Conservation (phyloP, 352 stramenopile genomes). For the Ophiocytium majus region DNA sequence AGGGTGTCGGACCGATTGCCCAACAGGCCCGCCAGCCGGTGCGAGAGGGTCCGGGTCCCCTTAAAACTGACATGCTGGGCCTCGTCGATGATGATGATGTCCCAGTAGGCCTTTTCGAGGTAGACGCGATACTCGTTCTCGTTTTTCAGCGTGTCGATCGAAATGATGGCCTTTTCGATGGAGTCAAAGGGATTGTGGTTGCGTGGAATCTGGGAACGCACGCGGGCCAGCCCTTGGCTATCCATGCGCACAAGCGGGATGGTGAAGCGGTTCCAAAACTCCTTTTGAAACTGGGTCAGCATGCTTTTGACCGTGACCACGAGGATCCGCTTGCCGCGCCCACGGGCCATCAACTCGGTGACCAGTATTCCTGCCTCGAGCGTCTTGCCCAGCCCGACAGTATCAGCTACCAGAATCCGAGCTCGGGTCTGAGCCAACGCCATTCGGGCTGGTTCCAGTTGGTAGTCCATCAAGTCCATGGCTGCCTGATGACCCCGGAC, state of each 20-base stretch:
- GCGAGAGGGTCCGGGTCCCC: background rate
- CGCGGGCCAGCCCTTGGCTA: background rate
- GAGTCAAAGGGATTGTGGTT: no score
- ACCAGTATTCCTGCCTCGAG: background rate
- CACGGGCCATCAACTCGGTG: background rate
- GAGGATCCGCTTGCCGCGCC: background rate
- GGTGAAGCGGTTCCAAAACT: background rate
- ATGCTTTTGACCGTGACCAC: background rate
- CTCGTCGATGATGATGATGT: conserved; percentile 12
- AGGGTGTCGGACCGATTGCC: background rate
- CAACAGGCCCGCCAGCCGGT: background rate
- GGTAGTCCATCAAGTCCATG: background rate
- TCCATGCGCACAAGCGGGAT: background rate
- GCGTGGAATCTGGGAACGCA: no score
- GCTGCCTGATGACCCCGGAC: no score
- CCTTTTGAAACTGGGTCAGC: background rate
- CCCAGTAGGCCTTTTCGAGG: no score
- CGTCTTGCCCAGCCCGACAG: background rate
- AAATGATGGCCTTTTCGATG: no score
- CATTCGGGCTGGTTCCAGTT: background rate
- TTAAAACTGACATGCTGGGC: background rate
- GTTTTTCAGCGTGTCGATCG: no score
- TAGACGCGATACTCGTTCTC: no score
- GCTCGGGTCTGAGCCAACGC: background rate
- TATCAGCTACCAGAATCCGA: background rate